Evolutionary conservation across 106 monocot genomes (phyloP).

Genomic region (Apostasia shenzhenica): DNA sequence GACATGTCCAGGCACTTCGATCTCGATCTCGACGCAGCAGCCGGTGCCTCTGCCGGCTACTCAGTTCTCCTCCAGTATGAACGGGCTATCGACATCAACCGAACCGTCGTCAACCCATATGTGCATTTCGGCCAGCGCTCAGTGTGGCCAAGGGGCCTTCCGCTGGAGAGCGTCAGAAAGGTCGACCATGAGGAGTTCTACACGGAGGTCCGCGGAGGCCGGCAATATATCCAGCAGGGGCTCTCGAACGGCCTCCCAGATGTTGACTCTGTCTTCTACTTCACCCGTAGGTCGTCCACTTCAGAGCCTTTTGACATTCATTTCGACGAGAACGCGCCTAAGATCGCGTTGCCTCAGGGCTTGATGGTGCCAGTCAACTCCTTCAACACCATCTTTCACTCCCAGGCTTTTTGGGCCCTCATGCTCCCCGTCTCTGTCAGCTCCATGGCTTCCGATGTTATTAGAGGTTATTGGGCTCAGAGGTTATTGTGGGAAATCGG

Average conservation of each 20-base stretch:
- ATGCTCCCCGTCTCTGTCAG: constrained; percentile 41
- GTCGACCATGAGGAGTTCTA: constrained; percentile 43
- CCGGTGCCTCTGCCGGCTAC: constrained; percentile 3
- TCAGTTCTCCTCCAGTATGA: constrained; percentile 37
- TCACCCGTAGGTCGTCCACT: constrained; percentile 34
- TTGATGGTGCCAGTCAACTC: constrained; percentile 42
- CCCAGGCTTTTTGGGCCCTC: constrained; percentile 52
- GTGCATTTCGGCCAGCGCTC: constrained; percentile 60
- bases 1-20: constrained; percentile 34
- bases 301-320: constrained; percentile 32
- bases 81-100: constrained; percentile 27
- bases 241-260: constrained; percentile 53
- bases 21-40: constrained; percentile 18
- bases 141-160: constrained; percentile 53
- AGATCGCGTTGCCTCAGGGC: constrained; percentile 16
- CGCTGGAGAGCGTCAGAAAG: constrained; percentile 35
- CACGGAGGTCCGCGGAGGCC: constrained; percentile 37
- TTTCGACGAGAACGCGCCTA: constrained; percentile 38
- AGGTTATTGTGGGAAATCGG: constrained; percentile 55
- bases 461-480: constrained; percentile 53
- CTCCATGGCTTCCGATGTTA: constrained; percentile 48
- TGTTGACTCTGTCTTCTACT: constrained; percentile 55
- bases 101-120: constrained; percentile 49
- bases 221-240: constrained; percentile 58
- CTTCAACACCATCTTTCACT: constrained; percentile 47